These are phyloP conservation scores for Apiotrichum veenhuisii DNA, from an alignment of 1,284 basidiomycete genomes.

Conservation along the genomic window DNA sequence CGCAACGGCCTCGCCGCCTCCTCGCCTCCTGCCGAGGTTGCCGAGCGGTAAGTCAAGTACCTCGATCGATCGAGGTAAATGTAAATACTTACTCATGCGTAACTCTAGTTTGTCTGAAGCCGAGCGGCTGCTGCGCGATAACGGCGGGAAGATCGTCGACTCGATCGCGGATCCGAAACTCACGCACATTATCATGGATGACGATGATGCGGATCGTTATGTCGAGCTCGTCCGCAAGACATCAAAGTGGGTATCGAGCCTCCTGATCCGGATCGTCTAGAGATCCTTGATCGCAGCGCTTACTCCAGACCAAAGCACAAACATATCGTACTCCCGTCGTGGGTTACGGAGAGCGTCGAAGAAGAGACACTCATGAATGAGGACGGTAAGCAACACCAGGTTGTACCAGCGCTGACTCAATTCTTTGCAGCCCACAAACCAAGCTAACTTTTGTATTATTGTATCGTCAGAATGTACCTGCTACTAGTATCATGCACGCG, in stretches of 20 bases:
- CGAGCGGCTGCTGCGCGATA: slow-evolving; percentile 56
- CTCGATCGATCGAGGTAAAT: background rate
- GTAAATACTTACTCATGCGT: background rate
- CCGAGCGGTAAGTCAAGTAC: slow-evolving; percentile 54
- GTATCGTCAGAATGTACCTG: no score
- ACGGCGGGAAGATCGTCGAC: slow-evolving; percentile 65
- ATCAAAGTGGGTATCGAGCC: slow-evolving; percentile 56
- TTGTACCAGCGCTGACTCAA: background rate
- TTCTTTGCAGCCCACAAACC: slow-evolving; percentile 13
- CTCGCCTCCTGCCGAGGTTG: slow-evolving; percentile 52
- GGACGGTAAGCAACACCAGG: slow-evolving; percentile 53
- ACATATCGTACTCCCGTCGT: slow-evolving; percentile 70
- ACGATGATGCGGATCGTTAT: slow-evolving; percentile 55
- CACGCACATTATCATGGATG: slow-evolving; percentile 76
- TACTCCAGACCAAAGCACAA: slow-evolving; percentile 66
- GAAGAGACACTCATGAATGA: slow-evolving; percentile 76
- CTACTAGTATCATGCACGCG: background rate
- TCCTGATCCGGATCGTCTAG: no score
- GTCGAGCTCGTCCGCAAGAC: slow-evolving; percentile 65
- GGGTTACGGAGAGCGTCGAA: slow-evolving; percentile 69
- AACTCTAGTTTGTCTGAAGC: slow-evolving; percentile 58
- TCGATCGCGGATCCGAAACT: slow-evolving; percentile 68
- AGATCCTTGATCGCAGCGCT: background rate
- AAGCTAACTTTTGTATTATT: background rate
- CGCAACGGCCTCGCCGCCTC: slow-evolving; percentile 59